phyloP scores from a whole-genome alignment of 164 flowering plant species.

The Euptelea pleiosperma region DNA sequence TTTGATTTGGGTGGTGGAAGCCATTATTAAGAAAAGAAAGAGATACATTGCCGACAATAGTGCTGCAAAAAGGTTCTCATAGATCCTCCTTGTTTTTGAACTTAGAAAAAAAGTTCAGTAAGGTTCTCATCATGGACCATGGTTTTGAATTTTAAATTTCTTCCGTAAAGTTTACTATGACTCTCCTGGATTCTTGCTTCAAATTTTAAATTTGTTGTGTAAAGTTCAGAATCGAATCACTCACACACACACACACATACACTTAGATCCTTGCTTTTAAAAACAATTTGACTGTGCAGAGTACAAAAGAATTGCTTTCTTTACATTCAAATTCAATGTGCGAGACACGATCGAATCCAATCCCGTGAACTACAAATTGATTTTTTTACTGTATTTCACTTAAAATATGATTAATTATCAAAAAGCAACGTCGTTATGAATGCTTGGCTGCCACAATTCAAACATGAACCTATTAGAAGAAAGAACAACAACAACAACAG shows the following conservation, averaged over 20 bases:
- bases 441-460: too few relatives aligned
- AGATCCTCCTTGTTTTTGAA: slow-evolving; percentile 5
- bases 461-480: too few relatives aligned
- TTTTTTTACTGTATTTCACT: neutral
- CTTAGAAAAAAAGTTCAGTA: too few relatives aligned
- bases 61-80: slow-evolving; percentile 3
- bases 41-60: slow-evolving; percentile 7
- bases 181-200: neutral
- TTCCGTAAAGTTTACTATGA: too few relatives aligned
- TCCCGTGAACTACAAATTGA: neutral
- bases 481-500: too few relatives aligned
- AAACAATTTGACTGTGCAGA: too few relatives aligned
- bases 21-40: too few relatives aligned
- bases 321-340: too few relatives aligned
- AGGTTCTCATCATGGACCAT: neutral
- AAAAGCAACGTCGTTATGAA: too few relatives aligned
- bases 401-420: neutral
- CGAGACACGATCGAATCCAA: slow-evolving; percentile 3
- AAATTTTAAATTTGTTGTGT: neutral
- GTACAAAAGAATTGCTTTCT: too few relatives aligned
- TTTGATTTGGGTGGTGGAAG: too few relatives aligned
- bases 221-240: slow-evolving; percentile 5
- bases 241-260: neutral
- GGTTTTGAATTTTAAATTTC: slow-evolving; percentile 2
- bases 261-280: too few relatives aligned